phyloP scores from a whole-genome alignment of 2,329 filamentous ascomycete genomes.

The Fusarium equiseti region DNA sequence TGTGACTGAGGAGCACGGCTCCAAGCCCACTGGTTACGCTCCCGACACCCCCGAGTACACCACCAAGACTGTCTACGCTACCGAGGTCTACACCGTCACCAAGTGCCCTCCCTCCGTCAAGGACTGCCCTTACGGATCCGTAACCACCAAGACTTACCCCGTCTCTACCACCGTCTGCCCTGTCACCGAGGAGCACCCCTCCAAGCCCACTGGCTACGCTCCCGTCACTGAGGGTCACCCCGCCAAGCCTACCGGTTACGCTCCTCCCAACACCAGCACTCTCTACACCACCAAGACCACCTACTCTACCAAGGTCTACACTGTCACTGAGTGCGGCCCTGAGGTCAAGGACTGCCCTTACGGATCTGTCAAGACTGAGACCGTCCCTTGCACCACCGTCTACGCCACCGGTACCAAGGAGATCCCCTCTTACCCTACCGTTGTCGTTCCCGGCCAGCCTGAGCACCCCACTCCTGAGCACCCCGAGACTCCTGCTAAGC shows the following conservation, averaged over 20 bases:
- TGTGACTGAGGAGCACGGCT: constrained; percentile 46
- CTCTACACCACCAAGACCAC: constrained; percentile 50
- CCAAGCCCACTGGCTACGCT: constrained; percentile 33
- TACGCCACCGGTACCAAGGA: constrained; percentile 31
- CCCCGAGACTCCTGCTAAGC: constrained; percentile 10
- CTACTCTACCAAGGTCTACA: constrained; percentile 51
- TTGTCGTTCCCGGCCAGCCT: constrained; percentile 27
- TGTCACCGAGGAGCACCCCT: constrained; percentile 30
- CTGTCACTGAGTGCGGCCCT: constrained; percentile 50
- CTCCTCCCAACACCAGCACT: constrained; percentile 38
- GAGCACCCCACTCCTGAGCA: constrained; percentile 11
- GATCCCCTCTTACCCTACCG: constrained; percentile 39
- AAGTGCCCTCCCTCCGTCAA: constrained; percentile 45
- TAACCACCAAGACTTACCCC: constrained; percentile 35
- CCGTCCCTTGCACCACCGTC: constrained; percentile 24
- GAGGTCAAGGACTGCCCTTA: constrained; percentile 49
- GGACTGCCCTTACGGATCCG: constrained; percentile 47
- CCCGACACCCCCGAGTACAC: constrained; percentile 46
- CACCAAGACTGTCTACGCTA: constrained; percentile 44
- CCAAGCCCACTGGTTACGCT: constrained; percentile 42
- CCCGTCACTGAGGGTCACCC: constrained; percentile 30
- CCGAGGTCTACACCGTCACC: constrained; percentile 33
- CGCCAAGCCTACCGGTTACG: constrained; percentile 31
- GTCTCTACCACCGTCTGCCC: constrained; percentile 42
- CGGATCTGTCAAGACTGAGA: constrained; percentile 48